Evolutionary conservation across 2,329 filamentous ascomycete genomes (phyloP), one percentile per base, ranked within the genome.

Genomic region (Penicillium sp.): DNA sequence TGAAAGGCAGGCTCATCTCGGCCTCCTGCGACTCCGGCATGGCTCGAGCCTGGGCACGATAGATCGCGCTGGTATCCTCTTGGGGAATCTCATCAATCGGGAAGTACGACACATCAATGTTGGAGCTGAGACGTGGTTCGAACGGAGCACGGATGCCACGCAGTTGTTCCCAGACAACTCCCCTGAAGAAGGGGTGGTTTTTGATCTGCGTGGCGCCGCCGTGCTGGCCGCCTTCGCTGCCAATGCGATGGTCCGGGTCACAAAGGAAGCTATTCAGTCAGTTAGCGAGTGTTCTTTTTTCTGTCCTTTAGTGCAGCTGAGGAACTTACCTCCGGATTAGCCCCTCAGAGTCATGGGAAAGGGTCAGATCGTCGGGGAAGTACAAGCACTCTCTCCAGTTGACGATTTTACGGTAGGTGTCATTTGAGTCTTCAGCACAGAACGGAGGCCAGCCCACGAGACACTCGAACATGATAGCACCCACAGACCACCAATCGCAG

Each of bases 401-500:
- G 63, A 99, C 90, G 70, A 99, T 99, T 80, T 99, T 99, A 60
- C 92, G 87, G 75, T 99, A 99, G 1, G 93, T 97, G 71, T 97
- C 93, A 67, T 95, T 92, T 53, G 90, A 88, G 68, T 97, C 92
- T 70, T 99, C 93, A 16, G 93, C 92, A 70, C 93, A 99, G 81
- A 99, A 99, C 27, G 93, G 93, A 47, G 93, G 93, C 93, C 93
- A 99, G 63, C 93, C 93, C 54, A 99, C 90, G 60, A 99, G 79
- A 72, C 93, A 99, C 73, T 99, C 93, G 64, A 97, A 99, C 93
- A 99, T 97, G 74, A 99, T 99, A 37, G 93, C 96, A 45, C 93
- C 93, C 41, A 99, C 81, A 18, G 89, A 95, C 93, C 93, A 99
- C 93, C 93, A 99, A 77, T 99, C 93, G 70, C 93, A 99, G 68